Evolutionary conservation across 495 filamentous ascomycete genomes (phyloP), one percentile per base, ranked within the genome.

Genomic region (Aspergillus panamensis): DNA sequence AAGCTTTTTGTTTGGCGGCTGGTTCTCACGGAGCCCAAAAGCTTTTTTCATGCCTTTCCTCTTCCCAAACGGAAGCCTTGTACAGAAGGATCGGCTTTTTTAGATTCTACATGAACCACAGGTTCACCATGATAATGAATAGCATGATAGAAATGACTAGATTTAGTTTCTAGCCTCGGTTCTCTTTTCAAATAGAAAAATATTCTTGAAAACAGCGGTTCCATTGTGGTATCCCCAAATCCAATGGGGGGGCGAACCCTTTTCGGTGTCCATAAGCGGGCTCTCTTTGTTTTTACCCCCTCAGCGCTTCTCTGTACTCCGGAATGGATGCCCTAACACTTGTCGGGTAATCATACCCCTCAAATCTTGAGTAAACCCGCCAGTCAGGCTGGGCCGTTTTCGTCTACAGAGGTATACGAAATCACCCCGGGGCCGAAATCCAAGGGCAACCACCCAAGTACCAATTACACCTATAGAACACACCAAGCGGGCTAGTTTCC

Each of bases 71-170:
- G 51, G 60, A 47, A 55, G 31, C 17, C 20, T 54, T 67, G 65
- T 67, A 67, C 48, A 64, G 61, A 60, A 44, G 64, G 55, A 51
- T 58, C 50, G 58, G 55, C 39, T 13, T 25, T 14, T 48, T 37
- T 45, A 17, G 20, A 17, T 51, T 25, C 49, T 47, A 39, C 8
- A 32, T 35, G 48, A 40, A 29, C 29, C 29, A 50, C 44, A 32
- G 51, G 52, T 51, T 33, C 35, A 56, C 29, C 52, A 61, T 51
- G 29, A 35, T 61, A 61, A 61, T 64, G 57, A 64, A 25, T 58
- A 59, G 42, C 56, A 61, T 61, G 53, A 62, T 62, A 62, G 19
- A 61, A 57, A 50, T 31, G 39, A 19, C 42, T 45, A 45, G 42
- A 45, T 19, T 20, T 45, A 45, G 6, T 1, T 45, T 20, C 42